Percentiles rank a stretch among this genome's conserved stretches.
Evolutionary conservation across 148 eudicot species (phyloP).

Genomic region (Amaranthus cruentus): DNA sequence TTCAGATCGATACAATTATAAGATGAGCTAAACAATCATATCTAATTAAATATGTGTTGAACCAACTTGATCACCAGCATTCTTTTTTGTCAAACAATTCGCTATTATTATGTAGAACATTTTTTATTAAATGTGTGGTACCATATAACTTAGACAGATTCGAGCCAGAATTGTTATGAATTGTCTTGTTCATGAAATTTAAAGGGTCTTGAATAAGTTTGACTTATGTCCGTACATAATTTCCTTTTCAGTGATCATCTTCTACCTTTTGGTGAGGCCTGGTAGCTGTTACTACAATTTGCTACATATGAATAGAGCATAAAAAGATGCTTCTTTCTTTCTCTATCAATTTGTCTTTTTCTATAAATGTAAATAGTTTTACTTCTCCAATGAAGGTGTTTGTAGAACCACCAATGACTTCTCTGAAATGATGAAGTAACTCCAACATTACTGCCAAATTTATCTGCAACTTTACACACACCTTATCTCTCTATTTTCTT

Average conservation of each 20-base stretch:
- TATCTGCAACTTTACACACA: neutral
- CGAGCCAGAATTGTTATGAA: neutral
- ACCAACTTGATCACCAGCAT: no score
- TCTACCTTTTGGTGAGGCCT: slow-evolving; percentile 1
- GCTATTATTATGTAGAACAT: no score
- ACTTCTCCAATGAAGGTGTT: slow-evolving; percentile 5
- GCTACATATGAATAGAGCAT: neutral
- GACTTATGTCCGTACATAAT: slow-evolving; percentile 20
- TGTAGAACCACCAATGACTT: slow-evolving; percentile 1
- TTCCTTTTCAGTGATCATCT: neutral
- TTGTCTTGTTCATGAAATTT: neutral
- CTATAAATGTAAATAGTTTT: neutral
- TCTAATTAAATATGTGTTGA: no score
- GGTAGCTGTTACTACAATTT: neutral
- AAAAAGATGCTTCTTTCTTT: neutral
- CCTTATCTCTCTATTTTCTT: no score
- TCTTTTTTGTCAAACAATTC: no score
- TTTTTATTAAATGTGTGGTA: no score
- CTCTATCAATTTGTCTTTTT: slow-evolving; percentile 1
- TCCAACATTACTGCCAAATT: neutral
- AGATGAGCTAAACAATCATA: no score
- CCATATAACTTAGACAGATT: neutral
- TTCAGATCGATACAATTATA: no score
- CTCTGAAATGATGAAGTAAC: neutral
- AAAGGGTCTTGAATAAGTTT: slow-evolving; percentile 7